Conservation (phyloP, 176 grass and related monocot genomes). For the Raddia guianensis region DNA sequence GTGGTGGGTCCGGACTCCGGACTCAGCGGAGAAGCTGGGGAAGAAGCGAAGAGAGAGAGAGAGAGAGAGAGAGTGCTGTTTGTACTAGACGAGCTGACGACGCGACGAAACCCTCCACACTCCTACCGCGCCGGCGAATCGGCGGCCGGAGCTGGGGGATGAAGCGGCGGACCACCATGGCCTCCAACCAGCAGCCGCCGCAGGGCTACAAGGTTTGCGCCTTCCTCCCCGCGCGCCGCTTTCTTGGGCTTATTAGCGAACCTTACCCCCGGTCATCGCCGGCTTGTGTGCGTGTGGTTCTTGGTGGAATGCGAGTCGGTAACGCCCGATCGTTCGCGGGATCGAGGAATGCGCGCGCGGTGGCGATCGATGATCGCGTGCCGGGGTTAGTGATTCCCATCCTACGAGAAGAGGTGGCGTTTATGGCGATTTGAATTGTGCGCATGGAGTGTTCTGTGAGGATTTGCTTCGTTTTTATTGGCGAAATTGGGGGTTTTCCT, state of each 20-base stretch:
- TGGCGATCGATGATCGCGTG: neutral
- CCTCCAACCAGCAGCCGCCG: neutral
- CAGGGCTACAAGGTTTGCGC: constrained; percentile 36
- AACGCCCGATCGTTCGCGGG: neutral
- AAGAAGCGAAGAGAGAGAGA: no score
- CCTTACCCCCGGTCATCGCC: neutral
- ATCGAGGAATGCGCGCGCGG: neutral
- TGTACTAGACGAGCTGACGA: neutral
- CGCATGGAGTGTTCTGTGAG: neutral
- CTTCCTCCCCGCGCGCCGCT: neutral
- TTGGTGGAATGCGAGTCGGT: neutral
- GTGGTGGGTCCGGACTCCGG: no score
- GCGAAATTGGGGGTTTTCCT: neutral
- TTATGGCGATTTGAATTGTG: neutral
- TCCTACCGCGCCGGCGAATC: neutral
- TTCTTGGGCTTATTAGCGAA: neutral
- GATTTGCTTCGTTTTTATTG: neutral
- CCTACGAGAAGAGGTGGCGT: neutral
- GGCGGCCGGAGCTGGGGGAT: neutral
- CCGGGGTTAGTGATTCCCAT: neutral
- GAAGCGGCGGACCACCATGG: constrained; percentile 31
- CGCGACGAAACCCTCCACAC: neutral
- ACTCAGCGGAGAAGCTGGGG: no score
- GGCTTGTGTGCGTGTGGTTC: neutral
- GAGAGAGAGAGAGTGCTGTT: no score